phyloP scores from a whole-genome alignment of 495 filamentous ascomycete species.

The Chaetomium tenue region DNA sequence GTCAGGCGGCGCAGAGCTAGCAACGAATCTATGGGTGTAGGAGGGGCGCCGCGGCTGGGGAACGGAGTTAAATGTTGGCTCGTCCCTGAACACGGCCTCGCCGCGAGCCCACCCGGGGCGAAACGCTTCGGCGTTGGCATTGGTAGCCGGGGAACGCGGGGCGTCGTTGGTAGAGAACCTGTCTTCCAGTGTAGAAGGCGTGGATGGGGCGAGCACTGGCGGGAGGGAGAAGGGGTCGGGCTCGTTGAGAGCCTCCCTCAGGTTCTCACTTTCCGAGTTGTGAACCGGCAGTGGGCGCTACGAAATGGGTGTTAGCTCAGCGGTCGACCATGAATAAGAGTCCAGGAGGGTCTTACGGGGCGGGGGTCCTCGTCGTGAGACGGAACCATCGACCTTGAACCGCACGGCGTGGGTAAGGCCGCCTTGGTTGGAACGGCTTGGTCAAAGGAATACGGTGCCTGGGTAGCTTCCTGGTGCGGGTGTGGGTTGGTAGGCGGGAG shows the following conservation, averaged over 20 bases:
- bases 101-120: too few relatives aligned
- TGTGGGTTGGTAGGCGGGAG: too few relatives aligned
- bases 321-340: background rate
- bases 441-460: background rate
- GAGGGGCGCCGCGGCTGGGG: background rate
- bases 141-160: too few relatives aligned
- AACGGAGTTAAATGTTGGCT: too few relatives aligned
- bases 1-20: background rate
- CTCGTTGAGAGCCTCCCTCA: slow-evolving; percentile 4
- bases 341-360: background rate
- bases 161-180: too few relatives aligned
- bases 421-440: background rate
- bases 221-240: slow-evolving; percentile 2
- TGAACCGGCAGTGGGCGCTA: background rate
- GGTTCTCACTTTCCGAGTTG: background rate
- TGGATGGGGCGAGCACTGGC: too few relatives aligned
- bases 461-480: background rate
- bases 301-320: background rate
- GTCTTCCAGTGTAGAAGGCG: too few relatives aligned
- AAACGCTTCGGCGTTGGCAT: too few relatives aligned
- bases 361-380: background rate
- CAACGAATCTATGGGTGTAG: background rate
- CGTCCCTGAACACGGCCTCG: too few relatives aligned
- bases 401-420: background rate
- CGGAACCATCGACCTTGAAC: background rate